Conservation (phyloP, 2,329 filamentous ascomycete genomes). For the Chalaropsis ovoidea region DNA sequence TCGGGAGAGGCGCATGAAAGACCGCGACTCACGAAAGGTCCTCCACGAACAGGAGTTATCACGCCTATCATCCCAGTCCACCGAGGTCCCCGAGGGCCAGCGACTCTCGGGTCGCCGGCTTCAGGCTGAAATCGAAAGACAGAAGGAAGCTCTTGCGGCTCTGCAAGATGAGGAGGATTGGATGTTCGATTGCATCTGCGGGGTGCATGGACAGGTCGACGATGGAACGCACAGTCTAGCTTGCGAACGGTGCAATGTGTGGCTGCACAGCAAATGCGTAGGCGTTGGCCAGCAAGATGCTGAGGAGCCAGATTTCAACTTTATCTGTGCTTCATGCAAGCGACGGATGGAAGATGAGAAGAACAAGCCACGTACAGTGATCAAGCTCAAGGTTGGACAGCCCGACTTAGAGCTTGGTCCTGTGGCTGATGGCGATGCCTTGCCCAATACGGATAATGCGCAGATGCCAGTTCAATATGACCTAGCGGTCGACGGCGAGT, state of each 20-base stretch:
- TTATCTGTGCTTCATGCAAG: slow-evolving; percentile 69
- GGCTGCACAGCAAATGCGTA: slow-evolving; percentile 93
- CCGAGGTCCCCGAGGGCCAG: slow-evolving; percentile 3
- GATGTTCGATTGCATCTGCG: slow-evolving; percentile 92
- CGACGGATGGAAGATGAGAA: slow-evolving; percentile 56
- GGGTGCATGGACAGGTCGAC: slow-evolving; percentile 82
- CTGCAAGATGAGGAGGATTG: slow-evolving; percentile 76
- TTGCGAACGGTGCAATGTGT: slow-evolving; percentile 87
- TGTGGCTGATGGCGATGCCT: neutral
- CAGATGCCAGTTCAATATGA: neutral
- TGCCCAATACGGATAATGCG: neutral
- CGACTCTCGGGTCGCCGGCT: slow-evolving; percentile 36
- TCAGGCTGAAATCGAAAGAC: slow-evolving; percentile 70
- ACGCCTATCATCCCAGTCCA: slow-evolving; percentile 46
- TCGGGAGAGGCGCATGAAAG: slow-evolving; percentile 72
- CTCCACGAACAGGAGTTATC: slow-evolving; percentile 75
- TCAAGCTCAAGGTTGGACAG: slow-evolving; percentile 45
- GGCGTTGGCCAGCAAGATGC: slow-evolving; percentile 68
- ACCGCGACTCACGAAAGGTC: slow-evolving; percentile 74
- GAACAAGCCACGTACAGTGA: slow-evolving; percentile 41
- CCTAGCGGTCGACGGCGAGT: neutral
- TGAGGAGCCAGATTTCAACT: slow-evolving; percentile 76
- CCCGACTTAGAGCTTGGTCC: neutral
- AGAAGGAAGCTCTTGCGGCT: slow-evolving; percentile 60
- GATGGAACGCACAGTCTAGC: slow-evolving; percentile 89